Evolutionary conservation across 805 yeast genomes (phyloP).

Genomic region (Limtongia smithiae): DNA sequence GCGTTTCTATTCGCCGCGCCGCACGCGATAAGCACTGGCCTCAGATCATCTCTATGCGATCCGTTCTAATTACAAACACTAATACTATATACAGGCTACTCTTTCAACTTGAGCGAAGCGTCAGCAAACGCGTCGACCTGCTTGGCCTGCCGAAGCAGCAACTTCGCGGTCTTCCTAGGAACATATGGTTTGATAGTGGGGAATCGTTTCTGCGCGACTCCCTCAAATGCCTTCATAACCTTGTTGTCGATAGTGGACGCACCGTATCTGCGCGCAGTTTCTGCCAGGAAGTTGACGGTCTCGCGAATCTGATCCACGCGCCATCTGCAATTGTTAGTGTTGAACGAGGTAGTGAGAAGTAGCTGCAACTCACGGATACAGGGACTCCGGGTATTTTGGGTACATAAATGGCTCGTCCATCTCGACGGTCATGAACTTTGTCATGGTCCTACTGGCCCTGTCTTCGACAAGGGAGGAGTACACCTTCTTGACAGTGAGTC

Average conservation of each 20-base stretch:
- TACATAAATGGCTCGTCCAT: conserved; percentile 94
- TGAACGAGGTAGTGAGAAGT: neutral
- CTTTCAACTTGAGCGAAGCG: conserved; percentile 4
- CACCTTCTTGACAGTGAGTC: conserved; percentile 81
- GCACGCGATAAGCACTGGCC: no score
- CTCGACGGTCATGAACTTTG: conserved; percentile 94
- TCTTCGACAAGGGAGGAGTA: conserved; percentile 60
- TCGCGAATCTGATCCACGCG: conserved; percentile 14
- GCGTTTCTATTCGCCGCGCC: no score
- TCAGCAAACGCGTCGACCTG: conserved; percentile 1
- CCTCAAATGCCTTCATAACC: conserved; percentile 37
- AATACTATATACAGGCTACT: neutral
- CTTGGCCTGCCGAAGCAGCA: conserved; percentile 8
- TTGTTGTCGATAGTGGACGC: conserved; percentile 17
- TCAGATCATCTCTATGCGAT: no score
- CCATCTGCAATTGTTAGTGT: conserved; percentile 16
- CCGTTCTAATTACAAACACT: no score
- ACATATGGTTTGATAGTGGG: conserved; percentile 64
- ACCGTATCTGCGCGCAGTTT: conserved; percentile 32
- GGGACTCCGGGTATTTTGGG: conserved; percentile 59
- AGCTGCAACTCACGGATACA: conserved; percentile 36
- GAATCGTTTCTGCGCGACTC: conserved; percentile 57
- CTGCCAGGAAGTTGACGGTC: conserved; percentile 16
- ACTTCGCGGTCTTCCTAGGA: conserved; percentile 41
- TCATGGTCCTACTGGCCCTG: conserved; percentile 50